Evolutionary conservation across 1,284 basidiomycete genomes (phyloP).

Genomic region (Apiotrichum sp.): DNA sequence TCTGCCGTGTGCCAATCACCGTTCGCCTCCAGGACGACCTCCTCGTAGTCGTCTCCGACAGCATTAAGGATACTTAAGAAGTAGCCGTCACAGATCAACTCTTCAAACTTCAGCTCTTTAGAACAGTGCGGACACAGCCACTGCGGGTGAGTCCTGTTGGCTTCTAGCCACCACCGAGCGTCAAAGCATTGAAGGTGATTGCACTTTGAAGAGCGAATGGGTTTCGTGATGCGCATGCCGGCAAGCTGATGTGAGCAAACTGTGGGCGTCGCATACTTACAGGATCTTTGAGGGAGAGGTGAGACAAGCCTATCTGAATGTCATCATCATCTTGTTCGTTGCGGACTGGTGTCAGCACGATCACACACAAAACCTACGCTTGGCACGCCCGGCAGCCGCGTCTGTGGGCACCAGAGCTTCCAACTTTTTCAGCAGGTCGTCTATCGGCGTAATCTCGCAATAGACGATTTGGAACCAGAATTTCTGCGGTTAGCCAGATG

Average conservation of each 20-base stretch:
- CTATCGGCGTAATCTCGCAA: slow-evolving; percentile 63
- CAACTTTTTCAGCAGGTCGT: slow-evolving; percentile 56
- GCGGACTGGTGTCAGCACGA: slow-evolving; percentile 53
- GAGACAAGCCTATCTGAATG: slow-evolving; percentile 76
- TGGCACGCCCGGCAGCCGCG: slow-evolving; percentile 20
- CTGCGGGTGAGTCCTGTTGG: slow-evolving; percentile 94
- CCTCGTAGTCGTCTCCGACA: slow-evolving; percentile 68
- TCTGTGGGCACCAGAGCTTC: slow-evolving; percentile 20
- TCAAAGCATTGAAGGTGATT: slow-evolving; percentile 95
- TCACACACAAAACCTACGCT: slow-evolving; percentile 12
- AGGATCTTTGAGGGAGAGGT: slow-evolving; percentile 85
- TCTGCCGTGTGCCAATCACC: slow-evolving; percentile 93
- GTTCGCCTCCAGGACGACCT: slow-evolving; percentile 87
- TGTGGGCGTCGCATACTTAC: slow-evolving; percentile 47
- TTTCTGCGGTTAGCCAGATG: slow-evolving; percentile 53
- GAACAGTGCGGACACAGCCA: slow-evolving; percentile 97
- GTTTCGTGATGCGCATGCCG: slow-evolving; percentile 76
- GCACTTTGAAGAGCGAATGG: slow-evolving; percentile 77
- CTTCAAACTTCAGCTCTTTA: slow-evolving; percentile 65
- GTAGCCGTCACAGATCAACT: slow-evolving; percentile 78
- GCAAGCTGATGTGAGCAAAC: slow-evolving; percentile 57
- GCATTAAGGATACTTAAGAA: slow-evolving; percentile 30
- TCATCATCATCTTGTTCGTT: slow-evolving; percentile 69
- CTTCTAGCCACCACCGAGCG: slow-evolving; percentile 83
- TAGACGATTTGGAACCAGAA: slow-evolving; percentile 78